A percentile compares a stretch with the other conserved stretches of the same genome.
These are phyloP conservation scores for Gloeopeniophorella convolvens DNA, from an alignment of 768 basidiomycete species.

Conservation along the genomic window DNA sequence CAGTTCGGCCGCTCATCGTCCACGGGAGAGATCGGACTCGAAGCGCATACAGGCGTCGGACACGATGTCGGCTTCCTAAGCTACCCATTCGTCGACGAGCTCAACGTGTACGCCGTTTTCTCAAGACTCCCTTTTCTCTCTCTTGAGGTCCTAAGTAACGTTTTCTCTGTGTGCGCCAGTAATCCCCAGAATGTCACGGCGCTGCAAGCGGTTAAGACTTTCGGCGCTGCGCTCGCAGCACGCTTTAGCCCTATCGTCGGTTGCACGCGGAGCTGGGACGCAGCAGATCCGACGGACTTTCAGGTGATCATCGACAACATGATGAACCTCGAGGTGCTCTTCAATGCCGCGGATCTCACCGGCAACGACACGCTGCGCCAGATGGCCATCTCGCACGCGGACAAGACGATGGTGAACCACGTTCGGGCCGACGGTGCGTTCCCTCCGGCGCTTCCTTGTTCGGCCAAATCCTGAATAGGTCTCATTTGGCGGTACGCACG, in stretches of 20 bases:
- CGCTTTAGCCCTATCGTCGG: slow-evolving; percentile 56
- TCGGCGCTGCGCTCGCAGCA: slow-evolving; percentile 48
- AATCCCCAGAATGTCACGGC: slow-evolving; percentile 54
- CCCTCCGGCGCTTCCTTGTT: neutral
- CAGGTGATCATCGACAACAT: slow-evolving; percentile 73
- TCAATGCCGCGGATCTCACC: slow-evolving; percentile 38
- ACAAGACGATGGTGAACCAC: slow-evolving; percentile 62
- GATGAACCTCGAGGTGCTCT: slow-evolving; percentile 60
- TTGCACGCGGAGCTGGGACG: slow-evolving; percentile 66
- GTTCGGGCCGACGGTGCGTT: slow-evolving; percentile 53
- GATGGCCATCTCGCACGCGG: slow-evolving; percentile 58
- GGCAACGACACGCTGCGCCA: slow-evolving; percentile 50
- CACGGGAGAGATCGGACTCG: slow-evolving; percentile 44
- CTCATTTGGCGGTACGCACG: neutral
- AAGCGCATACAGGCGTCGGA: slow-evolving; percentile 41
- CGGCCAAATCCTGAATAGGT: neutral
- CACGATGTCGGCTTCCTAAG: slow-evolving; percentile 72
- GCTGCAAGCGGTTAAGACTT: slow-evolving; percentile 46
- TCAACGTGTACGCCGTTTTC: slow-evolving; percentile 41
- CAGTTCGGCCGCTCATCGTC: slow-evolving; percentile 45
- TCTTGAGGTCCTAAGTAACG: neutral
- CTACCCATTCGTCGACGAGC: slow-evolving; percentile 60
- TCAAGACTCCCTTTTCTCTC: neutral
- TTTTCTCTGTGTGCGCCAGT: slow-evolving; percentile 29
- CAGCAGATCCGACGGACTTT: slow-evolving; percentile 52